Percentiles rank a stretch among this genome's conserved stretches.
phyloP scores from a whole-genome alignment of 345 rosid species.

The Lenwebbia sp. region DNA sequence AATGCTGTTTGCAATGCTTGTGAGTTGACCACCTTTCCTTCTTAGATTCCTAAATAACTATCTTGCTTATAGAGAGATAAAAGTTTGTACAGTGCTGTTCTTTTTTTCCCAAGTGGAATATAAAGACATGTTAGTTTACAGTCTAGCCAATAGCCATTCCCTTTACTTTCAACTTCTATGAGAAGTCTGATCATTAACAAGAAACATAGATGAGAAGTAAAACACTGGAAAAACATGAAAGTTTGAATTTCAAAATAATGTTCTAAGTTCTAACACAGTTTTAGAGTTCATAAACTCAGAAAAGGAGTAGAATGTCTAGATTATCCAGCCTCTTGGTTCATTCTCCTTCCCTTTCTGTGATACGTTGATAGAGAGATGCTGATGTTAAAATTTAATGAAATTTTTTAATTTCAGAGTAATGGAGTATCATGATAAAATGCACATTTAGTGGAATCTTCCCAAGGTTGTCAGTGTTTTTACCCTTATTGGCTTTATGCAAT shows the following conservation, averaged over 20 bases:
- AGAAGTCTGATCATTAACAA: neutral
- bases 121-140: neutral
- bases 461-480: neutral
- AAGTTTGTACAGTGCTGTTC: neutral
- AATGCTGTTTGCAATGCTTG: neutral
- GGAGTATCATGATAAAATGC: neutral
- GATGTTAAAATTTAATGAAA: neutral
- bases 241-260: neutral
- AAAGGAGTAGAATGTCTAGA: neutral
- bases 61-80: neutral
- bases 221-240: neutral
- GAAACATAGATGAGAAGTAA: neutral
- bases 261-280: neutral
- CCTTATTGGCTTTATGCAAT: neutral
- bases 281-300: neutral
- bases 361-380: neutral
- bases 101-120: neutral
- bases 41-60: neutral
- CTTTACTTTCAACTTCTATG: neutral
- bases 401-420: neutral
- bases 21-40: neutral
- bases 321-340: neutral
- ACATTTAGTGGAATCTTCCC: neutral
- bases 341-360: neutral
- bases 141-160: neutral